Evolutionary conservation across 768 basidiomycete species (phyloP), one percentile per base, ranked within the genome.

Genomic region (Termitomyces titanicus): DNA sequence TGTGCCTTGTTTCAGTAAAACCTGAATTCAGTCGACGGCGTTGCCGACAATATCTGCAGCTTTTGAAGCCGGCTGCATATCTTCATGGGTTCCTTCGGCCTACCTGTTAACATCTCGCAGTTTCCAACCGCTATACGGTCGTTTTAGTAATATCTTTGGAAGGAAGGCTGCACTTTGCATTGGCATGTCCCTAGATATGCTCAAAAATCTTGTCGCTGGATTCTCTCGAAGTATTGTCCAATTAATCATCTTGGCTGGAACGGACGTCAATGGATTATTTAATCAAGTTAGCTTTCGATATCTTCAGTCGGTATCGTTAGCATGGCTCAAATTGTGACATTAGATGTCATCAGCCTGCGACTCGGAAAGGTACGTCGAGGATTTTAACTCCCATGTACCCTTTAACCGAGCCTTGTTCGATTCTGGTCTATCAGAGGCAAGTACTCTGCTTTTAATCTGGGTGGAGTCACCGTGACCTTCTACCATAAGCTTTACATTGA

Each of bases 11-110:
- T 44, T 80, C 85, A 5, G 72, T 82, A n/a, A n/a, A n/a, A n/a
- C 0, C 70, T 88, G 0, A 88, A 90, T 65, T 85, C 87, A 11
- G 88, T 88, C 86, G 0, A 89, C 88, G 0, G 84, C 87, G 1
- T 71, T 91, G n/a, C 86, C 88, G 0, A 87, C 83, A 0, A 82
- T 92, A 45, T 83, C 87, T 4, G 62, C 77, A 20, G 77, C 79
- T 3, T 90, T 90, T 68, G 74, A 84, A 50, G 83, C 87, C 0
- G 82, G 85, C 3, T 76, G 82, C 3, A 75, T 85, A 24, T 72
- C 76, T 24, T 84, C 83, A 5, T 90, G 86, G 88, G 86, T 90
- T 2, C 88, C 86, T 0, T 86, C 86, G 0, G 80, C 81, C 0
- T 89, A 89, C 62, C 76, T 91, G 33, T 71, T 88, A 46, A 88